Evolutionary conservation across 352 stramenopile species (phyloP), one percentile per base, ranked within the genome.

Genomic region (Hyaloperonospora arabidopsidis): DNA sequence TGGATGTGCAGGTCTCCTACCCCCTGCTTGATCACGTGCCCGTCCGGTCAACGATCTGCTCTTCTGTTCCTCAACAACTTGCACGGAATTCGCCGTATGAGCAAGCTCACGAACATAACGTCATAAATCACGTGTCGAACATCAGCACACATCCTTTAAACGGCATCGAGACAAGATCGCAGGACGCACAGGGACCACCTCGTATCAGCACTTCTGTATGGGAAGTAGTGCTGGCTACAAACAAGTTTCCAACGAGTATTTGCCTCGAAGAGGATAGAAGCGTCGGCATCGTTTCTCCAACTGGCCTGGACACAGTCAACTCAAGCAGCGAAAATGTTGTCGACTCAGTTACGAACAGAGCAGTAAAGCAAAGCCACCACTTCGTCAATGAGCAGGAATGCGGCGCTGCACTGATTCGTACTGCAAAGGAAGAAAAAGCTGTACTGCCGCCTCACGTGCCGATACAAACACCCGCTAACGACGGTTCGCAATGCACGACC

Each of bases 241-340:
- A 72, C 54, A 72, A 75, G 46, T 88, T 90, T 45, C 80, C 80
- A 0, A 58, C 62, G 1, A 77, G 87, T 15, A 59, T 88, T 18
- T 81, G 74, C 50, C 59, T 89, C 13, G 85, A 59, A 45, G 76
- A 87, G 40, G 57, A 62, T 23, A 49, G 41, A 19, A 73, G 36
- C 36, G 19, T 41, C 6, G 25, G 39, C 11, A 21, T 10, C 2
- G 28, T 47, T 5, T 58, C 61, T 6, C 39, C 56, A 36, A 57
- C 51, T 2, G 14, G 41, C 32, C n/a, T 43, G 6, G 38, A 58
- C 52, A 55, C 41, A 6, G 57, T n/a, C 45, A 39, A 49, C 19
- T 61, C 53, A n/a, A 60, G 22, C 6, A 68, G 43, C 25, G 46
- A 65, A 12, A 57, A 59, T 12, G 39, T 43, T 40, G 18, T 45